These are phyloP conservation scores for Pleoardoris graminearum DNA, from an alignment of 2,329 filamentous ascomycete genomes.

Conservation along the genomic window DNA sequence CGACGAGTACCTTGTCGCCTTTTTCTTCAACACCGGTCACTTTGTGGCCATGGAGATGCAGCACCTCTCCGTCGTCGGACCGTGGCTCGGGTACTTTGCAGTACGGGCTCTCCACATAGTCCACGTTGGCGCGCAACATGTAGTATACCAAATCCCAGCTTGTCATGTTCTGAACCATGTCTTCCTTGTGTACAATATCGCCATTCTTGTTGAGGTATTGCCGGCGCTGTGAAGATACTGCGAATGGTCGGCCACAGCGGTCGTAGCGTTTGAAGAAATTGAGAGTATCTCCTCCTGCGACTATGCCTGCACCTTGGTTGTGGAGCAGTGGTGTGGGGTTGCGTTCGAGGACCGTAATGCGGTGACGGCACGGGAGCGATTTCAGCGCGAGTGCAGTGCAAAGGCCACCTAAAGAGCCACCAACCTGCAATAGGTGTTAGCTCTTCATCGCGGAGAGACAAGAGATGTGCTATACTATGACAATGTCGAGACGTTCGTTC, in stretches of 20 bases:
- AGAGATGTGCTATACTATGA: slow-evolving; percentile 23
- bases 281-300: slow-evolving; percentile 36
- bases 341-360: slow-evolving; percentile 38
- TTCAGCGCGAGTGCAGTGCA: slow-evolving; percentile 34
- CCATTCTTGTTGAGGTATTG: slow-evolving; percentile 37
- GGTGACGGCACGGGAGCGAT: slow-evolving; percentile 26
- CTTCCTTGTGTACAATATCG: slow-evolving; percentile 30
- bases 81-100: slow-evolving; percentile 23
- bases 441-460: background rate
- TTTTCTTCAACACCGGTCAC: slow-evolving; percentile 27
- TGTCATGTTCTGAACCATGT: slow-evolving; percentile 41
- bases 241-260: slow-evolving; percentile 26
- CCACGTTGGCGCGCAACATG: slow-evolving; percentile 36
- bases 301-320: slow-evolving; percentile 41
- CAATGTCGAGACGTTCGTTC: slow-evolving; percentile 27
- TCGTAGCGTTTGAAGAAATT: slow-evolving; percentile 36
- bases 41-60: slow-evolving; percentile 30
- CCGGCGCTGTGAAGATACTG: slow-evolving; percentile 28
- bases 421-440: slow-evolving; percentile 25
- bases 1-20: slow-evolving; percentile 21
- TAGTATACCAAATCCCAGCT: slow-evolving; percentile 43
- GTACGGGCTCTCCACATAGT: slow-evolving; percentile 33
- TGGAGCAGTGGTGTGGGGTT: slow-evolving; percentile 35
- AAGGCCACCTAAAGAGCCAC: slow-evolving; percentile 36
- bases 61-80: slow-evolving; percentile 17